Conservation (phyloP, 1,139 yeast species). For the Starmera stellimalicola region DNA sequence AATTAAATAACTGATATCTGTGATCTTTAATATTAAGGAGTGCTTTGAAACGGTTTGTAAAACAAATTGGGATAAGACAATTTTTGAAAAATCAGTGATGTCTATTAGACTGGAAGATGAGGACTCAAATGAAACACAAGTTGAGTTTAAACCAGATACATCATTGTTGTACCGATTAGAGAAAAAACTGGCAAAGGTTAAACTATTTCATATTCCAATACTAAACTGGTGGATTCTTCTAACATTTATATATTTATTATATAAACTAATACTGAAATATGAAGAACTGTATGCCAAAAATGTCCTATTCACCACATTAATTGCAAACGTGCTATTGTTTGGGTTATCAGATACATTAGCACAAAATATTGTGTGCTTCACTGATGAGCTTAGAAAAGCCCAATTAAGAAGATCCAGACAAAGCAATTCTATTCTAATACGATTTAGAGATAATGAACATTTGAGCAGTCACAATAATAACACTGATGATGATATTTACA, state of each 20-base stretch:
- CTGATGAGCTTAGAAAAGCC: conserved; percentile 24
- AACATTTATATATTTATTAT: conserved; percentile 38
- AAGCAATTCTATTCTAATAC: conserved; percentile 6
- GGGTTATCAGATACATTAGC: conserved; percentile 90
- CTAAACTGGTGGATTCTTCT: conserved; percentile 44
- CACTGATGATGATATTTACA: conserved; percentile 20
- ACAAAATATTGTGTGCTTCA: conserved; percentile 34
- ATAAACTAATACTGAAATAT: conserved; percentile 47
- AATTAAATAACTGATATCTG: too few relatives aligned
- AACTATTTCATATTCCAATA: conserved; percentile 29
- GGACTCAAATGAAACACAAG: too few relatives aligned
- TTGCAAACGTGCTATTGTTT: conserved; percentile 73
- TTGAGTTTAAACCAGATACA: too few relatives aligned
- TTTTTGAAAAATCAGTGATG: too few relatives aligned
- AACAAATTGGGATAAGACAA: too few relatives aligned
- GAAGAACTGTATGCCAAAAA: conserved; percentile 56
- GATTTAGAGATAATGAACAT: conserved; percentile 7
- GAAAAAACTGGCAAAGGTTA: conserved; percentile 8
- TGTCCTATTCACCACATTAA: conserved; percentile 67
- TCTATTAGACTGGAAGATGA: too few relatives aligned
- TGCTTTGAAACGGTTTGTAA: too few relatives aligned
- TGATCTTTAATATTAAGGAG: too few relatives aligned
- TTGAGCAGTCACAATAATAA: not conserved
- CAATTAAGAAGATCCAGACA: conserved; percentile 14
- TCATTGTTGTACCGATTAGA: not conserved